Conservation (phyloP, 2,329 filamentous ascomycete species). For the Hymenoscyphus occultus region DNA sequence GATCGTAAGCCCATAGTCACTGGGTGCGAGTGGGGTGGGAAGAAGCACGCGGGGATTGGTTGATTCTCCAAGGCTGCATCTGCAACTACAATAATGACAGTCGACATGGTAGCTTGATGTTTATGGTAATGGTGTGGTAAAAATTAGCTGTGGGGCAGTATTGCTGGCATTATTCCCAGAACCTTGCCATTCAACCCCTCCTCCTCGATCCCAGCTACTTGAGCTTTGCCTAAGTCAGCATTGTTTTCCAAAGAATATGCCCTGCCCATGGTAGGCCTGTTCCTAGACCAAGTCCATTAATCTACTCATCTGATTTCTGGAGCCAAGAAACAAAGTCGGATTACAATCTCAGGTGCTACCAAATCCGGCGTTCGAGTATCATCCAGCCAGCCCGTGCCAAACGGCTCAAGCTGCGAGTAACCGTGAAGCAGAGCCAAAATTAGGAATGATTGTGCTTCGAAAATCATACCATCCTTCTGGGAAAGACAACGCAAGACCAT, state of each 20-base stretch:
- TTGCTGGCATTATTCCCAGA: background rate
- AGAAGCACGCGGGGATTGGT: background rate
- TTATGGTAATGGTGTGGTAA: conserved; percentile 1
- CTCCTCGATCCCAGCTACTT: background rate
- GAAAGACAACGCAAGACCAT: background rate
- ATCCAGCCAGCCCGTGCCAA: conserved; percentile 1
- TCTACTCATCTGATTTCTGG: background rate
- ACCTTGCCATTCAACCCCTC: background rate
- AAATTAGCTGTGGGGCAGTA: background rate
- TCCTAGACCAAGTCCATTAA: background rate
- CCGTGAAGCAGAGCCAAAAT: conserved; percentile 4
- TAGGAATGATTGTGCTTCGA: background rate
- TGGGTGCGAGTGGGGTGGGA: background rate
- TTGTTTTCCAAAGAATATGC: background rate
- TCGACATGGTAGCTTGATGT: conserved; percentile 1
- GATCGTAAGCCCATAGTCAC: background rate
- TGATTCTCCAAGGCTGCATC: background rate
- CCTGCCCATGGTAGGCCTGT: background rate
- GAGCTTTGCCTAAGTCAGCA: conserved; percentile 2
- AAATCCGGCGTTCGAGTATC: conserved; percentile 1
- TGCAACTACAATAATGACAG: conserved; percentile 4
- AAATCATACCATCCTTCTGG: conserved; percentile 8
- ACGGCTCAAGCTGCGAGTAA: conserved; percentile 3
- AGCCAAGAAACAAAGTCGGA: conserved; percentile 2
- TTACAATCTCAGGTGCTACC: conserved; percentile 2